Evolutionary conservation across 371 early-diverging fungal genomes (phyloP).

Genomic region (Mortierella sp.): DNA sequence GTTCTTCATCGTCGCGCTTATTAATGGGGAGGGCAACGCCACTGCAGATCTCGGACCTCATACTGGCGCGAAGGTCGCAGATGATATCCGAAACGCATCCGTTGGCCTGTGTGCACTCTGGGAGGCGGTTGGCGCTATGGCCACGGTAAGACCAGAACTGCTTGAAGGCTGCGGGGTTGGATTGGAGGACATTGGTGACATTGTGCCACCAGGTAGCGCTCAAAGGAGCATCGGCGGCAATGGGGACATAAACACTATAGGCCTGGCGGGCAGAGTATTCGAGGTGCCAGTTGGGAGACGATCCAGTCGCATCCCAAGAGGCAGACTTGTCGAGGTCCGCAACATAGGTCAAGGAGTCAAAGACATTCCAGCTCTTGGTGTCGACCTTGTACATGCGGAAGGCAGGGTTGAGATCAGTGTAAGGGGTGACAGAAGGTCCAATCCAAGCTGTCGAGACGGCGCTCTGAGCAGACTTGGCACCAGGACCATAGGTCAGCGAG

Average conservation of each 20-base stretch:
- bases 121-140: constrained; percentile 60
- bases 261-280: constrained; percentile 71
- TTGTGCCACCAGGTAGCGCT: constrained; percentile 74
- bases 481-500: constrained; percentile 65
- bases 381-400: constrained; percentile 71
- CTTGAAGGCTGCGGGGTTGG: constrained; percentile 59
- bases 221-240: constrained; percentile 55
- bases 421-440: constrained; percentile 71
- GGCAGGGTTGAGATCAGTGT: constrained; percentile 66
- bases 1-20: constrained; percentile 5
- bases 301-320: constrained; percentile 51
- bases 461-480: constrained; percentile 57
- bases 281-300: constrained; percentile 67
- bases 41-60: constrained; percentile 53
- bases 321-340: constrained; percentile 66
- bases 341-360: constrained; percentile 69
- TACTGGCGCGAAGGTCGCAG: constrained; percentile 71
- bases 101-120: constrained; percentile 58
- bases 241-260: constrained; percentile 55
- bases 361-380: constrained; percentile 69
- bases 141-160: constrained; percentile 61
- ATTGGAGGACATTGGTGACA: constrained; percentile 65
- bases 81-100: constrained; percentile 61
- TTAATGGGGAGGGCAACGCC: constrained; percentile 16
- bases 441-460: constrained; percentile 70